Conservation (phyloP, 106 monocot species). For the Amphibolis antarctica region DNA sequence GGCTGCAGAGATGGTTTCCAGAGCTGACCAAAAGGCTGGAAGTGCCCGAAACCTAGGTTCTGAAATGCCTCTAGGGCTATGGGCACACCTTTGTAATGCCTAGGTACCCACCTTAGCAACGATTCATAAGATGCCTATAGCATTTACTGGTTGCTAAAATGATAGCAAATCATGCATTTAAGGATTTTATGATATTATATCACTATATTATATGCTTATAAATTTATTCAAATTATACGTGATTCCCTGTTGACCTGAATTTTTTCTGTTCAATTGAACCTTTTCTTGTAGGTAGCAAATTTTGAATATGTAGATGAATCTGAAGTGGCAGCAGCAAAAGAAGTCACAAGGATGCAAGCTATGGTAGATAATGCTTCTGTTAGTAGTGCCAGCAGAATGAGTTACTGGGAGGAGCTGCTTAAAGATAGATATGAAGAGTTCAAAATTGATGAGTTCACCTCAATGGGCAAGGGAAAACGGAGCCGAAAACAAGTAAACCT, state of each 20-base stretch:
- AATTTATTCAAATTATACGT: too few species aligned
- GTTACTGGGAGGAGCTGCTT: conserved; percentile 86
- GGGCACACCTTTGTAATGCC: too few species aligned
- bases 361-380: conserved; percentile 31
- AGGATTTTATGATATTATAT: too few species aligned
- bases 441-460: conserved; percentile 65
- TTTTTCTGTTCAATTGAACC: not conserved
- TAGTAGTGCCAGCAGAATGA: conserved; percentile 41
- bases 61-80: too few species aligned
- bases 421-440: conserved; percentile 67
- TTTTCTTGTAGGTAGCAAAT: conserved; percentile 65
- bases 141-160: too few species aligned
- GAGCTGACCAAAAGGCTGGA: too few species aligned
- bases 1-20: too few species aligned
- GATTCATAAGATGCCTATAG: too few species aligned
- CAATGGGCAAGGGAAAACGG: conserved; percentile 94
- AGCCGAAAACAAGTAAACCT: conserved; percentile 76
- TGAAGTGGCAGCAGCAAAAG: conserved; percentile 77
- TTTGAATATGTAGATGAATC: conserved; percentile 97
- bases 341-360: conserved; percentile 34
- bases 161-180: too few species aligned
- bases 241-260: not conserved
- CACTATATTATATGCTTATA: too few species aligned
- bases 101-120: too few species aligned
- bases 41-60: too few species aligned